Evolutionary conservation across 176 grass and related monocot species (phyloP), one percentile per base, ranked within the genome.

Genomic region (Juncus inflexus): DNA sequence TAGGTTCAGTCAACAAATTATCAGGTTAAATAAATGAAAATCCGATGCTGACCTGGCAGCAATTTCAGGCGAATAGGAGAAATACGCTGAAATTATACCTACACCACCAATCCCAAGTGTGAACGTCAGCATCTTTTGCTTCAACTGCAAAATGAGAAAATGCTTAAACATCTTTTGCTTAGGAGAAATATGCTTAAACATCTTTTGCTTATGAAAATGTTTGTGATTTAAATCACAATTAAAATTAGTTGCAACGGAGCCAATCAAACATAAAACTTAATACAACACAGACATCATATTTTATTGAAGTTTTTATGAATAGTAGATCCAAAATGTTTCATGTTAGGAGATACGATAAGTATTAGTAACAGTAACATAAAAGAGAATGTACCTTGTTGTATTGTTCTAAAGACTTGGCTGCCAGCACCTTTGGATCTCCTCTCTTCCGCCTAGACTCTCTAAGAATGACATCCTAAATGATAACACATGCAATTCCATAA

Each of bases 11-110:
- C 19, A 28, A 28, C 19, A 28, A 28, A 28, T 1, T 28, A 28
- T 28, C 19, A 28, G 43, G 43, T 71, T 16, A 40, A 19, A 19
- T 35, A 10, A 45, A 71, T 59, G 39, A 12, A 35, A 15, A 62
- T 42, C 4, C 65, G 38, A 67, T 43, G 65, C 60, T 53, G 76
- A 97, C 94, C 94, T 92, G 15, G 15, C 83, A 73, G 94, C 83
- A 82, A 89, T 84, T 79, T 99, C 94, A 66, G 94, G 88, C 64
- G 94, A 70, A 75, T 92, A 97, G 37, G 85, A 89, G 74, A 99
- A 58, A 73, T 99, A 99, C 64, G 94, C 94, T 53, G 88, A 86
- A 8, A 89, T 80, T 42, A 89, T 72, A 73, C 94, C 94, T 50
- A 89, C 11, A 5, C 85, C 94, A 74, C 94, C 94, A 58, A 99